Evolutionary conservation across 371 early-diverging fungal species (phyloP).

Genomic region (Rhizopus stolonifer): DNA sequence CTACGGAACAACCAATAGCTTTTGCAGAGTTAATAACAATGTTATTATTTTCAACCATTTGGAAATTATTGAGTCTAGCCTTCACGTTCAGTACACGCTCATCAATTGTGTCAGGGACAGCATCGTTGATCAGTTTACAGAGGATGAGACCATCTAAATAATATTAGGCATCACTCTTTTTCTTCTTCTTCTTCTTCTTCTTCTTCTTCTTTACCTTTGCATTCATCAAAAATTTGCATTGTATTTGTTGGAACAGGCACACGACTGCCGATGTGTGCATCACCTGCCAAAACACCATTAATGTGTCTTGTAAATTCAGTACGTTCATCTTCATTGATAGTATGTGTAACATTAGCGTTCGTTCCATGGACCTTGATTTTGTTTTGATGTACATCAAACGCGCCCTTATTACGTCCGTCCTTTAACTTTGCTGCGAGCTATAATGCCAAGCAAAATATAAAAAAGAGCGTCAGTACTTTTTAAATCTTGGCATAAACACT

Average conservation of each 20-base stretch:
- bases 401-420: constrained; percentile 59
- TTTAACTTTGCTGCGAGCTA: constrained; percentile 50
- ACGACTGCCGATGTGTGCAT: constrained; percentile 77
- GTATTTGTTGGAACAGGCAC: constrained; percentile 90
- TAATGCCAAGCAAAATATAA: constrained; percentile 11
- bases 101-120: constrained; percentile 95
- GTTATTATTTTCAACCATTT: constrained; percentile 98
- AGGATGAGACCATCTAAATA: constrained; percentile 87
- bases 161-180: neutral
- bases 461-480: too few relatives aligned
- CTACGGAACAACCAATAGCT: constrained; percentile 94
- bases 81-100: constrained; percentile 92
- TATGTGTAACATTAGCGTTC: constrained; percentile 86
- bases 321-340: constrained; percentile 97
- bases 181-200: neutral
- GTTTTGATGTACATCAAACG: constrained; percentile 65
- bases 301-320: constrained; percentile 93
- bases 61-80: constrained; percentile 83
- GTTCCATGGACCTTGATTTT: constrained; percentile 87
- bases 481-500: neutral
- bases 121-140: constrained; percentile 95
- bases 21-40: constrained; percentile 97
- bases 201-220: constrained; percentile 54
- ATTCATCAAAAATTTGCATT: constrained; percentile 95
- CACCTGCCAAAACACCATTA: constrained; percentile 81